phyloP scores from a whole-genome alignment of 2,329 filamentous ascomycete genomes.

The Aureobasidium sp. region DNA sequence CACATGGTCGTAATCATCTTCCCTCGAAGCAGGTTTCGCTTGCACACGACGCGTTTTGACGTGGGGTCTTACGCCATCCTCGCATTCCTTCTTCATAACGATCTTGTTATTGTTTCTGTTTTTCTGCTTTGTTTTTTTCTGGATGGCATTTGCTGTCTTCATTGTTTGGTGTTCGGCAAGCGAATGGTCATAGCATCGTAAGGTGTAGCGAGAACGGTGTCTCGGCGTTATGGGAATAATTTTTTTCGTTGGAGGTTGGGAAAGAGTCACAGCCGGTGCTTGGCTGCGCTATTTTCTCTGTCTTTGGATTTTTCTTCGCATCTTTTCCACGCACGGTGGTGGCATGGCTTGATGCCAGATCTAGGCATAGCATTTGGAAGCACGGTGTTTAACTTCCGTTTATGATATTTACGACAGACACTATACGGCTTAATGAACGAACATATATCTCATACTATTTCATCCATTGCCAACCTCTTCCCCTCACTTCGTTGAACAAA shows the following conservation, averaged over 20 bases:
- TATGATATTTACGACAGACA: slow-evolving; percentile 4
- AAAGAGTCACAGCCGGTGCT: neutral
- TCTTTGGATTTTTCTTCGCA: neutral
- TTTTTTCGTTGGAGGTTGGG: slow-evolving; percentile 2
- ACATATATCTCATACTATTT: neutral
- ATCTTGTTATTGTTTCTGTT: neutral
- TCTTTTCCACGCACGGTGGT: neutral
- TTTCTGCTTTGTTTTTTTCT: neutral
- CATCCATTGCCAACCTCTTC: neutral
- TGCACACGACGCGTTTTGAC: neutral
- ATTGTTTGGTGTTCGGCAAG: neutral
- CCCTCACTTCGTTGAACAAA: neutral
- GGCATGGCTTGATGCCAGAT: neutral
- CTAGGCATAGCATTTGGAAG: neutral
- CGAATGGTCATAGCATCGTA: slow-evolving; percentile 7
- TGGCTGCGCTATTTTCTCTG: slow-evolving; percentile 3
- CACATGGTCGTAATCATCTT: neutral
- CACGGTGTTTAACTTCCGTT: neutral
- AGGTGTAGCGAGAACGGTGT: slow-evolving; percentile 8
- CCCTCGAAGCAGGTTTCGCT: neutral
- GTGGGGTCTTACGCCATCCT: slow-evolving; percentile 10
- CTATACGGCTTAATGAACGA: slow-evolving; percentile 3
- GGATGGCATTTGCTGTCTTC: neutral
- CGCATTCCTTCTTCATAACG: neutral
- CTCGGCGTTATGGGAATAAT: neutral